These are phyloP conservation scores for Rhizodiscina lignyota DNA, from an alignment of 495 filamentous ascomycete species.

Conservation along the genomic window DNA sequence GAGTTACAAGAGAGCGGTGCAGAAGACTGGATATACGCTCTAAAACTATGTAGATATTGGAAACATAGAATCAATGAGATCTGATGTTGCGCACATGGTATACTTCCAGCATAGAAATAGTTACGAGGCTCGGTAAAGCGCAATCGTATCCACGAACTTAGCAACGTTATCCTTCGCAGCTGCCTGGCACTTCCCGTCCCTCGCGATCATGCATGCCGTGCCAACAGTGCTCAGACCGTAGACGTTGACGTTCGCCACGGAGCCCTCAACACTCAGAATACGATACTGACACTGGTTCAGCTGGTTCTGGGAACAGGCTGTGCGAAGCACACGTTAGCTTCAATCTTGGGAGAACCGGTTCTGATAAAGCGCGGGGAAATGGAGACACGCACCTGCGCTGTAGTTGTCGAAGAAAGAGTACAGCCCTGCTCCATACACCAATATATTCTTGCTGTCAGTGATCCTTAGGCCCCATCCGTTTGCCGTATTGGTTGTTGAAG, in stretches of 20 bases:
- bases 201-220: slow-evolving; percentile 60
- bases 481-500: not conserved
- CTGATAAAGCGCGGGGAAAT: too few relatives aligned
- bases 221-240: slow-evolving; percentile 78
- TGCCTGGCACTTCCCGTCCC: slow-evolving; percentile 22
- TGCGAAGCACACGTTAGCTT: too few relatives aligned
- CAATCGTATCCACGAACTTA: slow-evolving; percentile 10
- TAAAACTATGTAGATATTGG: too few relatives aligned
- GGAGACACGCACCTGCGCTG: too few relatives aligned
- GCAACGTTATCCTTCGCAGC: slow-evolving; percentile 8
- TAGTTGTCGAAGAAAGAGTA: slow-evolving; percentile 3
- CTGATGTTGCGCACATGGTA: too few relatives aligned
- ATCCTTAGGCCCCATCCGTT: not conserved
- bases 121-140: too few relatives aligned
- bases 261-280: slow-evolving; percentile 12
- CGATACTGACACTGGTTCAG: not conserved
- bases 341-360: too few relatives aligned
- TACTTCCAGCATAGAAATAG: too few relatives aligned
- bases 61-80: too few relatives aligned
- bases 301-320: not conserved
- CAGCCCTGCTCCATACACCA: slow-evolving; percentile 1
- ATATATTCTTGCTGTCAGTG: not conserved
- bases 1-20: too few relatives aligned
- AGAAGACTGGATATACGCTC: too few relatives aligned
- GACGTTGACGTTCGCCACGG: slow-evolving; percentile 45